Evolutionary conservation across 164 flowering plant genomes (phyloP).

Genomic region (Liriodendron chinense): DNA sequence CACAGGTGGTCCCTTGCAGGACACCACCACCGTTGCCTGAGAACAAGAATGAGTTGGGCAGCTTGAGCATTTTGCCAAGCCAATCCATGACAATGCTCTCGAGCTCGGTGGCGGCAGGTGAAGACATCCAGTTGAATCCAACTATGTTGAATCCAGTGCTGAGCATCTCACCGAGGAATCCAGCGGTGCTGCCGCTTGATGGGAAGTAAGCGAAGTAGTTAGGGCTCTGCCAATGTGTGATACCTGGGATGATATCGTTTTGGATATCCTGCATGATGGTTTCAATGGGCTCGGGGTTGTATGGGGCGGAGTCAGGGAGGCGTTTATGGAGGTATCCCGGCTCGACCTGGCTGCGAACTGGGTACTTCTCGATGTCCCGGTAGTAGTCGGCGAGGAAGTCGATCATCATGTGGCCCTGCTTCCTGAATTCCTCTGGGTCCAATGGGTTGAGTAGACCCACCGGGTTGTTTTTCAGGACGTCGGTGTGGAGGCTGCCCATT

Average conservation of each 20-base stretch:
- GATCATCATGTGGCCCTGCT: constrained; percentile 53
- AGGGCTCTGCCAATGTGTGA: constrained; percentile 77
- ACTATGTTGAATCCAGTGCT: constrained; percentile 57
- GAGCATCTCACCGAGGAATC: constrained; percentile 62
- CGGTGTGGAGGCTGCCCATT: constrained; percentile 31
- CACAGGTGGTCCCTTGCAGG: constrained; percentile 63
- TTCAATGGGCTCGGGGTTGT: constrained; percentile 48
- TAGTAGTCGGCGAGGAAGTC: constrained; percentile 72
- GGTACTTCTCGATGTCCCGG: constrained; percentile 44
- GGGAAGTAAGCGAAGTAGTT: constrained; percentile 62
- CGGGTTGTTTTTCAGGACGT: constrained; percentile 12
- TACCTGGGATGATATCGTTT: constrained; percentile 52
- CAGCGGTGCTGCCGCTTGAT: constrained; percentile 47
- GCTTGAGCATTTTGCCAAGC: constrained; percentile 44
- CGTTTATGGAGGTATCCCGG: constrained; percentile 54
- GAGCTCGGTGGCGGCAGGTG: constrained; percentile 68
- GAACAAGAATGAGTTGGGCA: constrained; percentile 45
- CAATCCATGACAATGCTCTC: constrained; percentile 56
- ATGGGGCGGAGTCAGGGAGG: constrained; percentile 49
- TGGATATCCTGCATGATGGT: constrained; percentile 46
- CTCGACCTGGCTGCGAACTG: constrained; percentile 64
- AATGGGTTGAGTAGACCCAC: constrained; percentile 32
- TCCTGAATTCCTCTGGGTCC: constrained; percentile 58
- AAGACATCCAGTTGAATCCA: constrained; percentile 69
- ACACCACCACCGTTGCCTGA: constrained; percentile 71